Conservation (phyloP, 2,329 filamentous ascomycete genomes). For the Allantophomopsis cytisporea region DNA sequence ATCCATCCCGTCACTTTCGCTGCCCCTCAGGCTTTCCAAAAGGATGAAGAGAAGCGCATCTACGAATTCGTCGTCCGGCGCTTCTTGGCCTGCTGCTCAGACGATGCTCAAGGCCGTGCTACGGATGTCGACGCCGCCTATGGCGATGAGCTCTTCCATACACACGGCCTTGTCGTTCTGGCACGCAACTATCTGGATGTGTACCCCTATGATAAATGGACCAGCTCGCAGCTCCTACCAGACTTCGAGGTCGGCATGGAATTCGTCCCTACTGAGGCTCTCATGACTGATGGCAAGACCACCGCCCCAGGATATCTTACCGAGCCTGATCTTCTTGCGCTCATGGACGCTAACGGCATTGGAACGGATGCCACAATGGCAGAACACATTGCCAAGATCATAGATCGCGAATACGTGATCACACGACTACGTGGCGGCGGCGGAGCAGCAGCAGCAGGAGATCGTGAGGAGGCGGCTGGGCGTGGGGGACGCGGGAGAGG, state of each 20-base stretch:
- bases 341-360: conserved; percentile 98
- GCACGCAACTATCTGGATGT: conserved; percentile 91
- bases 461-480: conserved; percentile 20
- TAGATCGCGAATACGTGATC: conserved; percentile 75
- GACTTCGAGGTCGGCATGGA: conserved; percentile 65
- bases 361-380: conserved; percentile 99
- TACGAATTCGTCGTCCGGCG: conserved; percentile 89
- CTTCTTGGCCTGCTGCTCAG: conserved; percentile 90
- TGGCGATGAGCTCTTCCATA: conserved; percentile 68
- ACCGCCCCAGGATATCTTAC: conserved; percentile 75
- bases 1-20: conserved; percentile 93
- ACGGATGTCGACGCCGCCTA: conserved; percentile 79
- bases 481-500: conserved; percentile 22
- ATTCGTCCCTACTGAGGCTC: conserved; percentile 80
- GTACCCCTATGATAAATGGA: conserved; percentile 95
- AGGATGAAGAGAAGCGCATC: conserved; percentile 57
- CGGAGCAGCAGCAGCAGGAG: conserved; percentile 19
- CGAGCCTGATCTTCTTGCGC: conserved; percentile 83
- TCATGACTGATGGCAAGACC: conserved; percentile 86
- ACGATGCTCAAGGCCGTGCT: conserved; percentile 77
- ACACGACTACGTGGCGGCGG: conserved; percentile 36
- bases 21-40: conserved; percentile 41
- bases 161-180: conserved; percentile 72
- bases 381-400: conserved; percentile 93
- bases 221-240: conserved; percentile 71